Base-by-base conservation (phyloP, 805 yeast genomes). In the Cyberlindnera lachancei region DNA sequence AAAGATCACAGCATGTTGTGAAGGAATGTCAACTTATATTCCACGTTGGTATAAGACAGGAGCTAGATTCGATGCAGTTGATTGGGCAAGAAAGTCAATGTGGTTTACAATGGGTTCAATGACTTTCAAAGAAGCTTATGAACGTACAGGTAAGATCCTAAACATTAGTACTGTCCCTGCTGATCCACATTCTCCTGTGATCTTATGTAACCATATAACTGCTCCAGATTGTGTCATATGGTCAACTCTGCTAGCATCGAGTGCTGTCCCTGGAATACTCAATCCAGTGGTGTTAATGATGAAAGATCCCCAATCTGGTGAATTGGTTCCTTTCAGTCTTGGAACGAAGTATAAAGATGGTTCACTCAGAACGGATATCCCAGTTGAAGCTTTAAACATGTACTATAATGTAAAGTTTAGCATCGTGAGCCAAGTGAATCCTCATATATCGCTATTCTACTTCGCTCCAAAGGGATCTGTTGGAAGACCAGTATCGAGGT, bases 211-310 rank as follows among this genome's bases (percentile, higher is more conserved):
- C 45, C 73, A 77, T 45, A 68, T 80, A 37, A 82, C 92, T 0
- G 72, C 88, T 12, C 92, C 92, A 9, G 69, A 79, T 50, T 80
- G 90, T 53, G 75, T 81, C 12, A 76, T 83, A n/a, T 82, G 92
- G 92, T 74, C 84, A 3, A 62, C 87, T 0, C 57, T 82, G 36
- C 57, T 82, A 25, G 92, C 92, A 0, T 77, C 86, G 4, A 72
- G 85, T 5, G 92, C 92, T 0, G 92, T 83, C 7, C 94, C 94
- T 0, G 92, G 92, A 0, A 78, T 82, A 11, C 57, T 82, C 35
- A 78, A 79, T 40, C 94, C 94, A 0, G 88, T 82, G 15, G 86
- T 79, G 12, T 56, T 82, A 34, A 79, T 82, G 87, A 78, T 73
- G 75, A 76, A 76, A 46, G 61, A 62, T 12, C 62, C 59, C 8